Base-by-base conservation (phyloP, 2,329 filamentous ascomycete genomes). In the Pseudogymnoascus destructans region DNA sequence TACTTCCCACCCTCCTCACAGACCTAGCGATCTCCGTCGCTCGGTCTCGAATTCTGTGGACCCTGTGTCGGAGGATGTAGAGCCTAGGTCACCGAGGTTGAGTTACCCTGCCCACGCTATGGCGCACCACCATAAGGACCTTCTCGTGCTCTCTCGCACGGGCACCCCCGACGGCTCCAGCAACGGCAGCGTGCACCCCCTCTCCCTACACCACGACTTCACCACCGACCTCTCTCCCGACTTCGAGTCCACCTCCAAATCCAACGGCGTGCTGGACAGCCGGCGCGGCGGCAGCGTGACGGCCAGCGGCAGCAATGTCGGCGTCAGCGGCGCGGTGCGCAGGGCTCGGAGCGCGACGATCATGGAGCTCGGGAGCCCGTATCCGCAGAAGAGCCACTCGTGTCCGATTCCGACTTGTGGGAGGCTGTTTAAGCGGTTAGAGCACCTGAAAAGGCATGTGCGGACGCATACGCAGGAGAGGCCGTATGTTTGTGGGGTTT, bases 381-480 rank as follows among this genome's bases (percentile, higher is more conserved):
- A 97, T 71, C 90, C 93, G 57, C 89, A 95, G 70, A 98, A 98
- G 74, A 95, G 91, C 38, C 93, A 98, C 74, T 97, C 92, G 1
- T 98, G 93, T 76, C 93, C 93, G n/a, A 98, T 98, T 68, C 93
- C 93, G 25, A 95, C 92, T 58, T 98, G 93, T 71, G 93, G 93
- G 58, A 86, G 93, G 68, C 81, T 96, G 62, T 98, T 98, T 81
- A 98, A 98, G 84, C 86, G 93, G 73, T 82, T 98, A 77, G 93
- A 98, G 77, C 93, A 98, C 76, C 84, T 98, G 70, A 98, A 98
- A 81, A 85, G 92, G 89, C 93, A 98, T 77, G 93, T 98, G 73
- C 88, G 93, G 75, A 98, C 93, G 69, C 93, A 98, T 79, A 98
- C 93, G 59, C 93, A 98, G 79, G 93, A 98, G 79, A 89, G 92